Percentiles rank a stretch among this genome's conserved stretches.
These are phyloP conservation scores for Mortierella sp. DNA, from an alignment of 371 early-diverging fungal species.

Conservation along the genomic window DNA sequence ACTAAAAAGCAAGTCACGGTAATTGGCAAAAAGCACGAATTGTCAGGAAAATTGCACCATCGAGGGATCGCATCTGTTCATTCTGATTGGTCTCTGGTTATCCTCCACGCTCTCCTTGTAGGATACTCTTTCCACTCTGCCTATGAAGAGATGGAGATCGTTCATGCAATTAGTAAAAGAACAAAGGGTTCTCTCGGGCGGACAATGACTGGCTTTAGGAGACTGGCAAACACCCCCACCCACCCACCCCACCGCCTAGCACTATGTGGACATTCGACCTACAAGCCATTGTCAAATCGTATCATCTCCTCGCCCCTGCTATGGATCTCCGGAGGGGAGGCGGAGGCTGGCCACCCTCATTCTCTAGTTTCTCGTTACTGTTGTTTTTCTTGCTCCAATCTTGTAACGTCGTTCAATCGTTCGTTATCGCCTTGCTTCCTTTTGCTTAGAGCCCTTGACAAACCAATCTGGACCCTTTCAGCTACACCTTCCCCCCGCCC, in stretches of 20 bases:
- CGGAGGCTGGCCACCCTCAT: not conserved
- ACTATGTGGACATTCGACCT: not conserved
- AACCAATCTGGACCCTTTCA: not conserved
- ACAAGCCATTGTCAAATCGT: not conserved
- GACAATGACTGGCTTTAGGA: not conserved
- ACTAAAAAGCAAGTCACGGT: not conserved
- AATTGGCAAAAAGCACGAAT: constrained; percentile 5
- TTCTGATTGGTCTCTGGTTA: not conserved
- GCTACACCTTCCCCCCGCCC: no score
- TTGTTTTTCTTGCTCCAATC: not conserved
- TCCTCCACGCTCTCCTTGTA: no score
- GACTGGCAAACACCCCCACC: not conserved
- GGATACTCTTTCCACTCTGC: not conserved
- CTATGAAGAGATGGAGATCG: constrained; percentile 1
- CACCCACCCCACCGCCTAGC: not conserved
- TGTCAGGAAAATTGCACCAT: constrained; percentile 3
- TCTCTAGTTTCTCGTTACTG: not conserved
- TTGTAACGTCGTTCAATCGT: not conserved
- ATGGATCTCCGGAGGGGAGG: not conserved
- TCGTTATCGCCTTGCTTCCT: not conserved
- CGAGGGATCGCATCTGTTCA: constrained; percentile 11
- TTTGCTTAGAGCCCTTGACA: not conserved
- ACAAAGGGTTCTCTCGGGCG: not conserved
- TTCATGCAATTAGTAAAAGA: not conserved
- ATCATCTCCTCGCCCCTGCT: not conserved